These are phyloP conservation scores for Nymphaea thermarum DNA, from an alignment of 164 flowering plant species.

Conservation along the genomic window DNA sequence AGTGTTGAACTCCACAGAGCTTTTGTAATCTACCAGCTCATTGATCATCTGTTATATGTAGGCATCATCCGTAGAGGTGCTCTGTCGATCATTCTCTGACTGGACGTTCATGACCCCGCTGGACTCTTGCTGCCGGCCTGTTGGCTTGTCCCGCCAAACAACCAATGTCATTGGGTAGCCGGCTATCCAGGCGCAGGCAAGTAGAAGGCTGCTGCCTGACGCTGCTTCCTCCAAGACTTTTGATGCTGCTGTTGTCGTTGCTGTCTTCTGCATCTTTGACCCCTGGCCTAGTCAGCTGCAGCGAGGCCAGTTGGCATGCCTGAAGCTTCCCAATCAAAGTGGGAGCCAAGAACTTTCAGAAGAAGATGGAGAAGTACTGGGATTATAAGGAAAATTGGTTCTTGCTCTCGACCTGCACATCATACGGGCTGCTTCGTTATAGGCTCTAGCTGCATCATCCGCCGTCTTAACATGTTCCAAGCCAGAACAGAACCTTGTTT, in stretches of 20 bases:
- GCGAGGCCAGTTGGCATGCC: conserved; percentile 68
- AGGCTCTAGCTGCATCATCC: conserved; percentile 81
- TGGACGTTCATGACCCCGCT: conserved; percentile 29
- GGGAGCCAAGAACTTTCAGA: conserved; percentile 62
- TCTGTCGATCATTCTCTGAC: conserved; percentile 11
- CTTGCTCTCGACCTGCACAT: conserved; percentile 90
- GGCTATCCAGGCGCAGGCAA: not conserved
- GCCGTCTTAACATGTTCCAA: conserved; percentile 83
- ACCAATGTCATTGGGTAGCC: not conserved
- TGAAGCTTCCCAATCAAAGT: conserved; percentile 66
- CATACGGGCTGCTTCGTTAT: conserved; percentile 80
- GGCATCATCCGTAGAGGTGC: conserved; percentile 3
- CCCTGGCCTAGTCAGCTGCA: conserved; percentile 15
- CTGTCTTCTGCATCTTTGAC: not conserved
- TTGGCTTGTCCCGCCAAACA: conserved; percentile 4
- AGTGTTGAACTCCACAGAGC: conserved; percentile 8
- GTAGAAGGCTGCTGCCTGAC: not conserved
- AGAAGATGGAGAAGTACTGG: conserved; percentile 33
- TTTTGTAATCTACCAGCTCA: conserved; percentile 9
- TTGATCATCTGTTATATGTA: conserved; percentile 12
- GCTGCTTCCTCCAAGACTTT: not conserved
- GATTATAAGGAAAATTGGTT: conserved; percentile 76
- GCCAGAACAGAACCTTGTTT: conserved; percentile 87
- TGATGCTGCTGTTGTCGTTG: not conserved
- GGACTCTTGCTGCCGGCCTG: conserved; percentile 10